Conservation (phyloP, 2,329 filamentous ascomycete genomes). For the Chaetomium olivaceum region DNA sequence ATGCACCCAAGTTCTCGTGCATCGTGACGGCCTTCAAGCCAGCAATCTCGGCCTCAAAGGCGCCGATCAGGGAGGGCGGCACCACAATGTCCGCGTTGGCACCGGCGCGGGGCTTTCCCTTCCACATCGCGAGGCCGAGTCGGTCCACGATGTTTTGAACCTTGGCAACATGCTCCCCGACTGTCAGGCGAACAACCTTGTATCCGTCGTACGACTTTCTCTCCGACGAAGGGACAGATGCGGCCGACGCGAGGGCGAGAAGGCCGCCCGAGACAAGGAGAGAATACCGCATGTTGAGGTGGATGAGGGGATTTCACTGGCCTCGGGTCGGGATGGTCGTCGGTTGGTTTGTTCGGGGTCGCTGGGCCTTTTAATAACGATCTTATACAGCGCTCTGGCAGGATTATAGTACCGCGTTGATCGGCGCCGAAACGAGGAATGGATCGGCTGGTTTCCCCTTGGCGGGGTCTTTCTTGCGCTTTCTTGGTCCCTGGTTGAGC, state of each 20-base stretch:
- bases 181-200: conserved; percentile 48
- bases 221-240: background rate
- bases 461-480: background rate
- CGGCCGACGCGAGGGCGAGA: background rate
- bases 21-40: conserved; percentile 40
- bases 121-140: conserved; percentile 43
- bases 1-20: conserved; percentile 44
- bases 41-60: conserved; percentile 38
- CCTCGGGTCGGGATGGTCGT: background rate
- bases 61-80: conserved; percentile 38
- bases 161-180: conserved; percentile 37
- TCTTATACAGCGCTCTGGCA: background rate
- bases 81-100: conserved; percentile 46
- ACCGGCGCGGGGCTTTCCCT: conserved; percentile 39
- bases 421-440: background rate
- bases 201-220: conserved; percentile 44
- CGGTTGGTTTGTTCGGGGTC: background rate
- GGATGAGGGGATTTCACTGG: background rate
- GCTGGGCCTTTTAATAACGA: background rate
- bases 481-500: no score
- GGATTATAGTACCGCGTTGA: background rate
- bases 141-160: conserved; percentile 40
- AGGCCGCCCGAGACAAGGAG: conserved; percentile 3
- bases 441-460: background rate
- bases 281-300: conserved; percentile 1